Conservation (phyloP, 2,329 filamentous ascomycete species). For the Colletotrichum lini region DNA sequence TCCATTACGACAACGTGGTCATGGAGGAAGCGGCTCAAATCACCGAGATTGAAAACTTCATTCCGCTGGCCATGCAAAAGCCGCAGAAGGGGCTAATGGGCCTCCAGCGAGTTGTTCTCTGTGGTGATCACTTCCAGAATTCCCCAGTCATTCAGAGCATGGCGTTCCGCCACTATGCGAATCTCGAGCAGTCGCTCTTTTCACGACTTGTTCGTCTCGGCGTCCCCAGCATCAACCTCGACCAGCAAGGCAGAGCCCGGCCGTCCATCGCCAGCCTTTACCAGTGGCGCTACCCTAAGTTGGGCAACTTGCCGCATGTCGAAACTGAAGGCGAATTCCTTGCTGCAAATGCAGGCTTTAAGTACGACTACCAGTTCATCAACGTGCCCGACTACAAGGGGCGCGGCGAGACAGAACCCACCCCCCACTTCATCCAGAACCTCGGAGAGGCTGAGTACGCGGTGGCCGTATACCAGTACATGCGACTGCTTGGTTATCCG, state of each 20-base stretch:
- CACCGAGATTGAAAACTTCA: conserved; percentile 97
- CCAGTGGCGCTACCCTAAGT: conserved; percentile 88
- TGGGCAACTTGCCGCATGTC: conserved; percentile 85
- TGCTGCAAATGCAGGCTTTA: conserved; percentile 90
- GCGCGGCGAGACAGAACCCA: conserved; percentile 88
- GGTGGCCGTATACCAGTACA: conserved; percentile 96
- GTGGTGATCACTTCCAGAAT: conserved; percentile 97
- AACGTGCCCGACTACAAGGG: conserved; percentile 95
- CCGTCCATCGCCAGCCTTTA: conserved; percentile 91
- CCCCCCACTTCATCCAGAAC: conserved; percentile 96
- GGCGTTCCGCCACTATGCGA: conserved; percentile 94
- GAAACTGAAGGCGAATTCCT: conserved; percentile 79
- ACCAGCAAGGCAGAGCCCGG: conserved; percentile 93
- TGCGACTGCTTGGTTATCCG: conserved; percentile 95
- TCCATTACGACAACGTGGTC: conserved; percentile 96
- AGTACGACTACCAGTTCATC: conserved; percentile 96
- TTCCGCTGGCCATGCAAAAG: conserved; percentile 93
- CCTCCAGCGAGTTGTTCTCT: conserved; percentile 90
- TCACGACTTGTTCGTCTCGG: conserved; percentile 90
- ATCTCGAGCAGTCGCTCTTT: conserved; percentile 96
- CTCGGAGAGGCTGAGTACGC: conserved; percentile 97
- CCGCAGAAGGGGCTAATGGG: conserved; percentile 79
- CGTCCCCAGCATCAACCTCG: conserved; percentile 90
- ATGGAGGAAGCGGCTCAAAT: conserved; percentile 99
- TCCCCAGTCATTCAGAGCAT: conserved; percentile 95